These are phyloP conservation scores for Inonotus hispidus DNA, from an alignment of 1,284 basidiomycete species.

Conservation along the genomic window DNA sequence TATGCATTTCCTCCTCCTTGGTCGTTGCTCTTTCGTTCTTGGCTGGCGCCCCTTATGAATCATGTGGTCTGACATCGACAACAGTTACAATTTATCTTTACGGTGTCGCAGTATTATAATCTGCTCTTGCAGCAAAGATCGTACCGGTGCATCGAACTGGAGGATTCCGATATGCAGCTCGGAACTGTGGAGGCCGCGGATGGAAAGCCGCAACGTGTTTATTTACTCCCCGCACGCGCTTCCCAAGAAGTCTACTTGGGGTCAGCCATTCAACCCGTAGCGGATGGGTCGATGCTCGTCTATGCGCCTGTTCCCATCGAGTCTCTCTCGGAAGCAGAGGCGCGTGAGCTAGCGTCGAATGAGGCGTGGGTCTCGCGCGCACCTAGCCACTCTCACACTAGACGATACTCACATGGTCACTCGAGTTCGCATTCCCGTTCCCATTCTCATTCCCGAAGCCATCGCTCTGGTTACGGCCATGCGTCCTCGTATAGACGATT, in stretches of 20 bases:
- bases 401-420: constrained; percentile 21
- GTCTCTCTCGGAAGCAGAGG: constrained; percentile 45
- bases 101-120: constrained; percentile 59
- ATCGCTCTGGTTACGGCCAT: constrained; percentile 24
- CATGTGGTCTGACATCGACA: background rate
- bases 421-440: constrained; percentile 25
- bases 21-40: background rate
- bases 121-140: constrained; percentile 41
- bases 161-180: constrained; percentile 9
- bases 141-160: constrained; percentile 21
- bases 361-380: constrained; percentile 55
- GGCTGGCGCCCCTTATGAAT: background rate
- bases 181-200: constrained; percentile 23
- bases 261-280: constrained; percentile 6
- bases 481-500: constrained; percentile 33
- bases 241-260: background rate
- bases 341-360: constrained; percentile 49
- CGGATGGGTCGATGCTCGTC: constrained; percentile 36
- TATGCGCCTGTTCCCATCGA: constrained; percentile 63
- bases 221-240: constrained; percentile 40
- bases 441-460: constrained; percentile 8
- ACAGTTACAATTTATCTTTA: constrained; percentile 68
- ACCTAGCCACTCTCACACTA: background rate
- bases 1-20: background rate
- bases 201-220: constrained; percentile 44